These are phyloP conservation scores for Porcisia deanei DNA, from an alignment of 208 protist species.

Conservation along the genomic window DNA sequence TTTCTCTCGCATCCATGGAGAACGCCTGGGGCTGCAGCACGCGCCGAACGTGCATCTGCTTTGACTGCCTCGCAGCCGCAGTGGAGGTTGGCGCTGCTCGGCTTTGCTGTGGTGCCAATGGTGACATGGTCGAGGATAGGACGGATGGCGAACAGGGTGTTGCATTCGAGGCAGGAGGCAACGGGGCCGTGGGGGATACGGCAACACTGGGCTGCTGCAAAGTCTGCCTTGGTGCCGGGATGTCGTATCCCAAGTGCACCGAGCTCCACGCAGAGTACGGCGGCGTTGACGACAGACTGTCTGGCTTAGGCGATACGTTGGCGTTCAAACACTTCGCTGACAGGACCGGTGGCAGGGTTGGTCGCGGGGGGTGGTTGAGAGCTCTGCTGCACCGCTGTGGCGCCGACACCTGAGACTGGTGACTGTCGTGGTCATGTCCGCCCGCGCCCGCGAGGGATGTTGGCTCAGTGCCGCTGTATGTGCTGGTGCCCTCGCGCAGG, in stretches of 20 bases:
- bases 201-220: neutral
- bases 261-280: neutral
- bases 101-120: neutral
- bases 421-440: neutral
- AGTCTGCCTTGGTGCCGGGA: neutral
- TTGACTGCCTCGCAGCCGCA: neutral
- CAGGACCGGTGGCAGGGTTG: neutral
- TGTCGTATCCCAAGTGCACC: neutral
- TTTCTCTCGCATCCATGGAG: neutral
- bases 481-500: neutral
- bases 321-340: neutral
- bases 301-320: neutral
- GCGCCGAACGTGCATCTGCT: neutral
- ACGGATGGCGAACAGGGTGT: neutral
- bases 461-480: neutral
- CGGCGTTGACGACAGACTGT: neutral
- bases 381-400: neutral
- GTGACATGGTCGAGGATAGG: neutral
- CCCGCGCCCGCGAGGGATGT: neutral
- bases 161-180: neutral
- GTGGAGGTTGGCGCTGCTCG: neutral
- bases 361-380: neutral
- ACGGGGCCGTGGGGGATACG: neutral
- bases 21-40: constrained; percentile 1
- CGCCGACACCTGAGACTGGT: neutral